Evolutionary conservation across 2,329 filamentous ascomycete genomes (phyloP).

Genomic region (Rhynchosporium agropyri): DNA sequence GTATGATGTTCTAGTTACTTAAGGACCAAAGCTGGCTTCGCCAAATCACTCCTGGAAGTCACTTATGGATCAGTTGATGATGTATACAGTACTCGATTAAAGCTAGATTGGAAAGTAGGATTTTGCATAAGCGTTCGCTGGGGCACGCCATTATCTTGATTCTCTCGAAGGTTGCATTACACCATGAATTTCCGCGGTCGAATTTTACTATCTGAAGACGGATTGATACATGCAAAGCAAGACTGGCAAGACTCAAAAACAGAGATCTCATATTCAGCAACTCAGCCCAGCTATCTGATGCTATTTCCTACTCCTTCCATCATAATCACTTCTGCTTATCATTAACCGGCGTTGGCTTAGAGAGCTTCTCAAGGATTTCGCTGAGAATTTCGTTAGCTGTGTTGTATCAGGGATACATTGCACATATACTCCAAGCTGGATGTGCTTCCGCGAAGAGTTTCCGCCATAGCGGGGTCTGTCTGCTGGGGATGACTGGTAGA

Average conservation of each 20-base stretch:
- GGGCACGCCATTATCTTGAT: slow-evolving; percentile 13
- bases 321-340: slow-evolving; percentile 3
- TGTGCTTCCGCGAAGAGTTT: slow-evolving; percentile 16
- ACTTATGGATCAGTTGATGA: background rate
- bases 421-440: slow-evolving; percentile 9
- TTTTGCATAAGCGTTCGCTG: slow-evolving; percentile 15
- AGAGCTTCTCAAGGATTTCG: background rate
- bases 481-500: slow-evolving; percentile 19
- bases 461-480: slow-evolving; percentile 21
- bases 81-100: slow-evolving; percentile 16
- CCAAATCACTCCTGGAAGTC: background rate
- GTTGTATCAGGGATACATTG: slow-evolving; percentile 4
- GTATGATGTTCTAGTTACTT: slow-evolving; percentile 17
- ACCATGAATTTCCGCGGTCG: slow-evolving; percentile 8
- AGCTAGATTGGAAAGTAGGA: slow-evolving; percentile 15
- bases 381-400: slow-evolving; percentile 13
- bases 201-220: slow-evolving; percentile 5
- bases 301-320: slow-evolving; percentile 4
- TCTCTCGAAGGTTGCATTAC: slow-evolving; percentile 16
- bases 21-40: slow-evolving; percentile 16
- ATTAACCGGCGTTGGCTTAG: background rate
- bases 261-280: slow-evolving; percentile 10
- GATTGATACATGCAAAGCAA: slow-evolving; percentile 12
- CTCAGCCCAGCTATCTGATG: background rate
- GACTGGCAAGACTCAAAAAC: background rate